Evolutionary conservation across 495 filamentous ascomycete species (phyloP), one percentile per base, ranked within the genome.

Genomic region (Podospora anserina): DNA sequence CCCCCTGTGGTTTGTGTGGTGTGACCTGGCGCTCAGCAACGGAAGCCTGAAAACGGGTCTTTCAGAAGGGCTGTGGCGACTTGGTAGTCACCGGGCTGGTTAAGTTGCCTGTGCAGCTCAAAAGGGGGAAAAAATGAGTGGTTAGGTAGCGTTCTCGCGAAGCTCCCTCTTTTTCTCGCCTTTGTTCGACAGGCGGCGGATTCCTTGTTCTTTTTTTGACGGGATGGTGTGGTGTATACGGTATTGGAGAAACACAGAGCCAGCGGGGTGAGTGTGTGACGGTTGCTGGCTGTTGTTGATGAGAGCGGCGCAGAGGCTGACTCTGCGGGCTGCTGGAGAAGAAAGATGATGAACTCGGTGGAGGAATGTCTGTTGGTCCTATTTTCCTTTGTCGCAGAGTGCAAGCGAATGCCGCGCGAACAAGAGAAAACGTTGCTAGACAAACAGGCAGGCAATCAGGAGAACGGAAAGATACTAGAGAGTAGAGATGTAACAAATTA

Each of bases 391-490:
- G 75, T 79, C 79, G 76, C 75, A 75, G 71, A 74, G 77, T 72
- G 77, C 81, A 82, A 82, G 77, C 82, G 74, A 83, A 82, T 83
- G 81, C 80, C 77, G 76, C 81, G 72, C 78, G 75, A 80, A 69
- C 30, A 68, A 68, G 75, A 72, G 71, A 65, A 75, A 77, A 74
- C 65, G 59, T 61, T 66, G 27, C 73, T 75, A 76, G 73, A 72
- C 73, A 74, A 74, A 70, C 76, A 72, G 71, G 68, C 72, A 68
- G 66, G 58, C 67, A 74, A 68, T 67, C 70, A 73, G 71, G 66
- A 72, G 66, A 70, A 34, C 44, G 34, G 61, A 63, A 34, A 32
- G 64, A 65, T 44, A 59, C 26, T 3, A 61, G 66, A 69, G 70
- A 61, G 64, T 63, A 69, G 70, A 68, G 27, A 19, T 28, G 64